Conservation (phyloP, 108 stramenopile species). For the Nitzschia sp. region DNA sequence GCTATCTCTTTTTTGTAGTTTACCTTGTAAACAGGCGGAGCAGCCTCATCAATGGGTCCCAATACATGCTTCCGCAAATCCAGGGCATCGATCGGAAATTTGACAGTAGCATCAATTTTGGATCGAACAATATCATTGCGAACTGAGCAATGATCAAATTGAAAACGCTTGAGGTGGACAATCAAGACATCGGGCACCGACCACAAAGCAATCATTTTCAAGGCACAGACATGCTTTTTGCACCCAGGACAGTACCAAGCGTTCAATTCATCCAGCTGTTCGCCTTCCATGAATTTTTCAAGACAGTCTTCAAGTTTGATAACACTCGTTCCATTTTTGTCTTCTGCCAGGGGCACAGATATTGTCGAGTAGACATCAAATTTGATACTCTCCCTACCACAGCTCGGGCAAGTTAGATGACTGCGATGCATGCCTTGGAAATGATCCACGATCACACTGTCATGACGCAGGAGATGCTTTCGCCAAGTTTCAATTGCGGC, state of each 20-base stretch:
- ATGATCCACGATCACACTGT: constrained; percentile 84
- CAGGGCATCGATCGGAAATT: constrained; percentile 72
- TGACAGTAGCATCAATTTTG: constrained; percentile 75
- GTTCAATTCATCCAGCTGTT: constrained; percentile 83
- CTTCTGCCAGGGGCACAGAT: constrained; percentile 70
- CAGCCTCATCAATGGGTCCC: constrained; percentile 69
- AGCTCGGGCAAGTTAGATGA: constrained; percentile 85
- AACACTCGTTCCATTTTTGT: constrained; percentile 28
- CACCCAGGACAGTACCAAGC: constrained; percentile 85
- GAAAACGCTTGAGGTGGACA: constrained; percentile 81
- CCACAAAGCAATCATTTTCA: constrained; percentile 85
- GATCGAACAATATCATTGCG: constrained; percentile 63
- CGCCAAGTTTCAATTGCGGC: constrained; percentile 87
- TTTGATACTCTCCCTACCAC: constrained; percentile 83
- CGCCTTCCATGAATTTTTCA: constrained; percentile 80
- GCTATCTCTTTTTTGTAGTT: too few relatives aligned
- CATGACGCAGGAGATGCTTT: constrained; percentile 81
- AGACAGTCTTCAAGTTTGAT: constrained; percentile 69
- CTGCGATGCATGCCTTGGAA: constrained; percentile 90
- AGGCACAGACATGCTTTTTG: constrained; percentile 80
- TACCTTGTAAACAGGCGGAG: constrained; percentile 82
- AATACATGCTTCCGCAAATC: constrained; percentile 69
- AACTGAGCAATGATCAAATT: constrained; percentile 64
- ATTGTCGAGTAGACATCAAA: constrained; percentile 91
- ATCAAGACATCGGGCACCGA: constrained; percentile 80